A percentile compares a stretch with the other conserved stretches of the same genome.
Evolutionary conservation across 768 basidiomycete genomes (phyloP).

Genomic region (Lactarius sp.): DNA sequence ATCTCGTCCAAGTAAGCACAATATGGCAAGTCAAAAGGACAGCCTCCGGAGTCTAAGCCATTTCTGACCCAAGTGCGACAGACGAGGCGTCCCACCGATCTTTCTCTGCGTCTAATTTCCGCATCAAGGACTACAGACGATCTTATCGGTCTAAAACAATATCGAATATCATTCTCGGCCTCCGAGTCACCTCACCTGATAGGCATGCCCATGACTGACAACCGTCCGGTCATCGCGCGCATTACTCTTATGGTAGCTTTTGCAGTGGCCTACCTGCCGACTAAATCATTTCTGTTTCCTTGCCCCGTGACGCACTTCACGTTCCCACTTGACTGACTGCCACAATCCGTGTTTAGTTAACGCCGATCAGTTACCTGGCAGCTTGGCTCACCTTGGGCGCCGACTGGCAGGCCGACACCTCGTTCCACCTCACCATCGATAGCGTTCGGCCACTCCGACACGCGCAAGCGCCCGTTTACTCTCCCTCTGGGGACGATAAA

Average conservation of each 20-base stretch:
- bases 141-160: slow-evolving; percentile 1
- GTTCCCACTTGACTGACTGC: background rate
- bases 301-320: background rate
- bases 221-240: slow-evolving; percentile 12
- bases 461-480: slow-evolving; percentile 1
- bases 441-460: slow-evolving; percentile 8
- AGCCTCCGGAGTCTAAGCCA: slow-evolving; percentile 2
- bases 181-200: slow-evolving; percentile 12
- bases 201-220: slow-evolving; percentile 11
- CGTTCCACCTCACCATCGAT: slow-evolving; percentile 19
- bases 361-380: slow-evolving; percentile 2
- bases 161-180: slow-evolving; percentile 1
- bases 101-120: slow-evolving; percentile 3
- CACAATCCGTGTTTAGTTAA: slow-evolving; percentile 5
- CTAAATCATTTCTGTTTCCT: slow-evolving; percentile 5
- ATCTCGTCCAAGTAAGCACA: background rate
- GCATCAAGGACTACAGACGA: slow-evolving; percentile 1
- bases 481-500: background rate
- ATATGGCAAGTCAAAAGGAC: background rate
- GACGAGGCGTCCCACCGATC: background rate
- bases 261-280: slow-evolving; percentile 13
- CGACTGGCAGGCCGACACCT: slow-evolving; percentile 6
- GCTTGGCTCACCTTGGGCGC: background rate
- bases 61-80: slow-evolving; percentile 7
- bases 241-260: background rate